These are phyloP conservation scores for Irpex sp. DNA, from an alignment of 1,284 basidiomycete species.

Conservation along the genomic window DNA sequence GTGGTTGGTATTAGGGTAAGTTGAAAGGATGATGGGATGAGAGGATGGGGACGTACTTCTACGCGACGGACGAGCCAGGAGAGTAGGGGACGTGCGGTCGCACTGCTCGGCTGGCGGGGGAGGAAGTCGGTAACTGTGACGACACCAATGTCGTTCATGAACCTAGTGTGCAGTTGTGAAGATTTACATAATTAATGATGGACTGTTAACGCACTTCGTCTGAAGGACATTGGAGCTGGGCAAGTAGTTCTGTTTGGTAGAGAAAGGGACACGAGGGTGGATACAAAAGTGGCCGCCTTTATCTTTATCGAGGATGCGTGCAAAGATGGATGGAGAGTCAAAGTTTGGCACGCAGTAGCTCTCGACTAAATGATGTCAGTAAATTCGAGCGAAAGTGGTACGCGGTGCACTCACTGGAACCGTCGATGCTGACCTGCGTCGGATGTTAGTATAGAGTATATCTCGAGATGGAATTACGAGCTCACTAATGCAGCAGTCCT, in stretches of 20 bases:
- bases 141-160: constrained; percentile 79
- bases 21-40: not conserved
- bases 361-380: constrained; percentile 51
- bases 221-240: constrained; percentile 86
- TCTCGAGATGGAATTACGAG: constrained; percentile 6
- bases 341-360: constrained; percentile 92
- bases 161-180: constrained; percentile 34
- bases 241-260: constrained; percentile 83
- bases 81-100: constrained; percentile 58
- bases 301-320: constrained; percentile 81
- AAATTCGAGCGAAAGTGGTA: not conserved
- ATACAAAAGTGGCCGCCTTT: constrained; percentile 95
- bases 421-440: constrained; percentile 66
- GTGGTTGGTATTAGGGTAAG: not conserved
- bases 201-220: constrained; percentile 53
- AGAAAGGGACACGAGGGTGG: constrained; percentile 62
- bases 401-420: constrained; percentile 54
- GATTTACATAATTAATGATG: not conserved
- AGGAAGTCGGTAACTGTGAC: constrained; percentile 81
- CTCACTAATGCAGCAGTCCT: constrained; percentile 73
- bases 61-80: constrained; percentile 88
- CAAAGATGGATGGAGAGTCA: constrained; percentile 89
- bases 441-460: not conserved
- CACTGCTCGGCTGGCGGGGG: constrained; percentile 54
- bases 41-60: constrained; percentile 43